Evolutionary conservation across 345 rosid genomes (phyloP).

Genomic region (Eucalyptus erythrocorys): DNA sequence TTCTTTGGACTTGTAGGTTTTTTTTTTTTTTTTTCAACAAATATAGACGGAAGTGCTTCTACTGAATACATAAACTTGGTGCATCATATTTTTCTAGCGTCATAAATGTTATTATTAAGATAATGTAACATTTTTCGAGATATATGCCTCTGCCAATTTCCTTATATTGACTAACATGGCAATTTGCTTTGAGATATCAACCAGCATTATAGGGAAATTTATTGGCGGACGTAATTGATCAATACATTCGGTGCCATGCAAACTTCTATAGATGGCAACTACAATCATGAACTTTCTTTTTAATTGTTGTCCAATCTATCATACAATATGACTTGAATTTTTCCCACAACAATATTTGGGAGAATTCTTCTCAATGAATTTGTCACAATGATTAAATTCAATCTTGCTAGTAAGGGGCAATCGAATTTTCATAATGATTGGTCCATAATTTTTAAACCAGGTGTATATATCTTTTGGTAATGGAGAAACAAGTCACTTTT

Average conservation of each 20-base stretch:
- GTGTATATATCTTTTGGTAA: not conserved
- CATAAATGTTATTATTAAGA: not conserved
- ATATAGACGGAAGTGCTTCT: not conserved
- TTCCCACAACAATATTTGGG: not conserved
- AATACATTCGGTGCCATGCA: rapidly evolving
- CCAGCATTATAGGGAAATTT: not conserved
- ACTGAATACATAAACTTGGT: not conserved
- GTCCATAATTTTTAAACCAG: not conserved
- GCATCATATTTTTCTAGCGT: not conserved
- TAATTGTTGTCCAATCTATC: not conserved
- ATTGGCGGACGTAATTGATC: not conserved
- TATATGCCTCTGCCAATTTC: not conserved
- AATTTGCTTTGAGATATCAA: not conserved
- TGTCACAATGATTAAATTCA: not conserved
- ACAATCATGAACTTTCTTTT: not conserved
- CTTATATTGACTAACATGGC: not conserved
- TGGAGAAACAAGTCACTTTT: not conserved
- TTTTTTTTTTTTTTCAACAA: not conserved
- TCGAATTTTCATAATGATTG: not conserved
- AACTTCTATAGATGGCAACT: not conserved
- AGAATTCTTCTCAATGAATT: not conserved
- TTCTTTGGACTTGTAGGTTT: not conserved
- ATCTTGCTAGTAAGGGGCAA: no score
- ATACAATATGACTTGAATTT: not conserved
- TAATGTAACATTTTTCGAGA: not conserved